Evolutionary conservation across 257 asterid species (phyloP), one percentile per base, ranked within the genome.

Genomic region (Thymus quinquecostatus): DNA sequence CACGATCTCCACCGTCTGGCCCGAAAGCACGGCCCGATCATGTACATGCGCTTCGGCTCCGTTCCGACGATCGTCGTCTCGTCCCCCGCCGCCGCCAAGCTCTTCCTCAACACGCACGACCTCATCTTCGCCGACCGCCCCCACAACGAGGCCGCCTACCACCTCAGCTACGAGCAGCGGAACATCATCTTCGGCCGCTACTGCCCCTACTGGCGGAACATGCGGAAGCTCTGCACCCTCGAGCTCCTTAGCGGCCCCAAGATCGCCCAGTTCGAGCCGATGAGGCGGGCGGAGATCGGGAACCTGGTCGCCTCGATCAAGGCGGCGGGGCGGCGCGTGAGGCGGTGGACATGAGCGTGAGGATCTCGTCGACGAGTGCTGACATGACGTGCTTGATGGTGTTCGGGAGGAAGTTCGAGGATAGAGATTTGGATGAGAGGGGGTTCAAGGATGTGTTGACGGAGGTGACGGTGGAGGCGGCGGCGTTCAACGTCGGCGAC

Each of bases 161-260:
- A 43, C 69, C 41, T 82, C 1, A 2, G 58, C 28, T 79, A 72
- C 38, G 73, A 62, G 27, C 78, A 78, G 5, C 34, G 69, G 0
- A 61, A 78, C 76, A 0, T 78, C 2, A 60, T 40, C 0, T 68
- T 75, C 21, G 73, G 72, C 1, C 30, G 40, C 9, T 82, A 79
- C 69, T 72, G 84, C 1, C 33, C 67, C 1, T 76, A 75, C 57
- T 82, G 86, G 86, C 84, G 74, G 6, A 61, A 73, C 66, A 82
- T 79, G 80, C 80, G 78, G 2, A 79, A 76, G 5, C 71, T 76
- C 8, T 54, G 64, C 77, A 76, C 79, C 0, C 5, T 70, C 29
- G 48, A 82, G 63, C 76, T 77, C 2, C 79, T 79, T 1, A 73
- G 76, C 71, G 27, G 1, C 58, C 48, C 13, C 62, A 77, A 63